These are phyloP conservation scores for Trichosporon coremiiforme DNA, from an alignment of 1,284 basidiomycete genomes.

Conservation along the genomic window DNA sequence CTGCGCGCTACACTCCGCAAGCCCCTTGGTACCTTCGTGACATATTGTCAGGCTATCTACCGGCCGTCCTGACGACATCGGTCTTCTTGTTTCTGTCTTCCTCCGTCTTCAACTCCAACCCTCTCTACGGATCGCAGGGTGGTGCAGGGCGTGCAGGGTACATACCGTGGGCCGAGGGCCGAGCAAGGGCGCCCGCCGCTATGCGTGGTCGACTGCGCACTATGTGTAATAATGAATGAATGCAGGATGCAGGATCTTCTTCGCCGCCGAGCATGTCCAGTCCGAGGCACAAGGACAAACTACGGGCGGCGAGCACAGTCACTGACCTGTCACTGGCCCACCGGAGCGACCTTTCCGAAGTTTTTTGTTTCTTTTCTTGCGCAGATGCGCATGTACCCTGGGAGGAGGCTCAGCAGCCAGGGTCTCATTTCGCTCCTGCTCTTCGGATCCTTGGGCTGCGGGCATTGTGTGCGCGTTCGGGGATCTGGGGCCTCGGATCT, in stretches of 20 bases:
- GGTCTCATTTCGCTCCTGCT: neutral
- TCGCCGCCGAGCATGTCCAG: neutral
- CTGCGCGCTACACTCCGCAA: too few relatives aligned
- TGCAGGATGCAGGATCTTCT: conserved; percentile 4
- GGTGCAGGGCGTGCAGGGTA: neutral
- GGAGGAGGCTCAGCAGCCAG: neutral
- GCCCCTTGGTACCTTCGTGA: too few relatives aligned
- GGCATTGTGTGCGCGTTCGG: neutral
- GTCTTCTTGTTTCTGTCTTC: neutral
- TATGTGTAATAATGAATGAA: neutral
- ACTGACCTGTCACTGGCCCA: neutral
- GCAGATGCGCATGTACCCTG: neutral
- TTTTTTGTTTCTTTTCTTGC: neutral
- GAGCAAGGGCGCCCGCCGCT: neutral
- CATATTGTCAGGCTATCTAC: too few relatives aligned
- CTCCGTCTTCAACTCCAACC: neutral
- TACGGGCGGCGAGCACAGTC: neutral
- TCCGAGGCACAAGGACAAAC: neutral
- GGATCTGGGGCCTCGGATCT: conserved; percentile 8
- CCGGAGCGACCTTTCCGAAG: neutral
- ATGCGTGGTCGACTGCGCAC: too few relatives aligned
- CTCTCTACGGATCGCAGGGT: neutral
- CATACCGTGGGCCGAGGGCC: neutral
- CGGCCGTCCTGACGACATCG: neutral
- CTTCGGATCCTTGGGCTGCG: neutral